Evolutionary conservation across 345 rosid species (phyloP).

Genomic region (Acer negundo): DNA sequence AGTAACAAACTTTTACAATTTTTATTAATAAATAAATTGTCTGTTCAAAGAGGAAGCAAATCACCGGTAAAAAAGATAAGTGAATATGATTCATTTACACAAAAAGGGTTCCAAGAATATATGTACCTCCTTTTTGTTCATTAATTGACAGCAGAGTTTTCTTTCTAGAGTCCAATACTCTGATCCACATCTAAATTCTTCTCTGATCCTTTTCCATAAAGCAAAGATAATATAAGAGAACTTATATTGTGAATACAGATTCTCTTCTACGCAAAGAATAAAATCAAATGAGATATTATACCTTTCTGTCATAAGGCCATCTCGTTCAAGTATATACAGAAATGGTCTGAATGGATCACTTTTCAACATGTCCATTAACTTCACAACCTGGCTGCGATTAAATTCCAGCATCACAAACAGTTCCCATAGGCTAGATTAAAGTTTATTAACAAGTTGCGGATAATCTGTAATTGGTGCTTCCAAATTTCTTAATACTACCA

Average conservation of each 20-base stretch:
- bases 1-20: not conserved
- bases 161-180: conserved; percentile 95
- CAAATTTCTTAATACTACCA: conserved; percentile 20
- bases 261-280: not conserved
- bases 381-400: conserved; percentile 28
- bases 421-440: conserved; percentile 15
- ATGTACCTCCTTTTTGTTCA: conserved; percentile 48
- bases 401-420: conserved; percentile 37
- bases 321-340: conserved; percentile 46
- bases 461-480: not conserved
- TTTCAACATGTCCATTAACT: conserved; percentile 35
- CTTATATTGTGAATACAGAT: conserved; percentile 3
- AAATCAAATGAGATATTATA: conserved; percentile 13
- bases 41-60: not conserved
- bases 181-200: conserved; percentile 67
- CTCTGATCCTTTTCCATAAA: conserved; percentile 50
- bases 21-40: not conserved
- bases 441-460: conserved; percentile 10
- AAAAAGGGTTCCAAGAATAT: not conserved
- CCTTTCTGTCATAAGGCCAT: conserved; percentile 71
- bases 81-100: not conserved
- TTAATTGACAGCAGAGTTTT: conserved; percentile 72
- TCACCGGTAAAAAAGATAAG: not conserved
- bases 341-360: conserved; percentile 60
- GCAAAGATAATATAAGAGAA: not conserved